Percentiles rank a stretch among this genome's conserved stretches.
These are phyloP conservation scores for Vanilla planifolia DNA, from an alignment of 106 monocot genomes.

Conservation along the genomic window DNA sequence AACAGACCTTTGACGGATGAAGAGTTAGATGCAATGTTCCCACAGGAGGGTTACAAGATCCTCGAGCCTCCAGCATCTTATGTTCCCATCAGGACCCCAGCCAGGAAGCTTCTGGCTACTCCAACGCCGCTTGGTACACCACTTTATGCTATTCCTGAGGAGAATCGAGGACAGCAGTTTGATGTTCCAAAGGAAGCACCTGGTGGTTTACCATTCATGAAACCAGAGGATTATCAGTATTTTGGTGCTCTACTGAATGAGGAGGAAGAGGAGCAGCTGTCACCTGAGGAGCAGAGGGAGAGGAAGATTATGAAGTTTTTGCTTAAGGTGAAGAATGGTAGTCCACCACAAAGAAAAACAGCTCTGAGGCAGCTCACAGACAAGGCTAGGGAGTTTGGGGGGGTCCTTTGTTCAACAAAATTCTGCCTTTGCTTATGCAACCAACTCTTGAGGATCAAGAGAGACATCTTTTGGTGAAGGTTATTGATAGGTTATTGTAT, in stretches of 20 bases:
- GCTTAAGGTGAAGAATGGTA: conserved; percentile 96
- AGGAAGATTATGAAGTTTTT: conserved; percentile 96
- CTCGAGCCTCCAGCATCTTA: conserved; percentile 87
- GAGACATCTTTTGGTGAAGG: conserved; percentile 91
- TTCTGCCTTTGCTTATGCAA: conserved; percentile 92
- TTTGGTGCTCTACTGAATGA: conserved; percentile 88
- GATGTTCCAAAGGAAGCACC: conserved; percentile 95
- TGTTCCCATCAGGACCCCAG: conserved; percentile 89
- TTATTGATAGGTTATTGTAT: conserved; percentile 91
- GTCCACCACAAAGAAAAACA: conserved; percentile 91
- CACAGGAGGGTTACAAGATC: conserved; percentile 93
- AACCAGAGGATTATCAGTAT: conserved; percentile 96
- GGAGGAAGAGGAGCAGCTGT: conserved; percentile 84
- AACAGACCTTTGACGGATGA: conserved; percentile 90
- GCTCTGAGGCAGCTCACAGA: conserved; percentile 89
- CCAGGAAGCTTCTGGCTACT: conserved; percentile 88
- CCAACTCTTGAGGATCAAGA: conserved; percentile 96
- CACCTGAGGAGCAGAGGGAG: conserved; percentile 93
- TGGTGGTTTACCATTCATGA: conserved; percentile 93
- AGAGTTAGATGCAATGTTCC: conserved; percentile 90
- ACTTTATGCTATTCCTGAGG: conserved; percentile 87
- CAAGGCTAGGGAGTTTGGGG: conserved; percentile 93
- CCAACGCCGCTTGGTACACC: conserved; percentile 94
- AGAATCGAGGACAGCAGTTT: conserved; percentile 97
- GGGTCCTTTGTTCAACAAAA: conserved; percentile 90